A percentile compares a stretch with the other conserved stretches of the same genome.
These are phyloP conservation scores for Naganishia onofrii DNA, from an alignment of 768 basidiomycete species.

Conservation along the genomic window DNA sequence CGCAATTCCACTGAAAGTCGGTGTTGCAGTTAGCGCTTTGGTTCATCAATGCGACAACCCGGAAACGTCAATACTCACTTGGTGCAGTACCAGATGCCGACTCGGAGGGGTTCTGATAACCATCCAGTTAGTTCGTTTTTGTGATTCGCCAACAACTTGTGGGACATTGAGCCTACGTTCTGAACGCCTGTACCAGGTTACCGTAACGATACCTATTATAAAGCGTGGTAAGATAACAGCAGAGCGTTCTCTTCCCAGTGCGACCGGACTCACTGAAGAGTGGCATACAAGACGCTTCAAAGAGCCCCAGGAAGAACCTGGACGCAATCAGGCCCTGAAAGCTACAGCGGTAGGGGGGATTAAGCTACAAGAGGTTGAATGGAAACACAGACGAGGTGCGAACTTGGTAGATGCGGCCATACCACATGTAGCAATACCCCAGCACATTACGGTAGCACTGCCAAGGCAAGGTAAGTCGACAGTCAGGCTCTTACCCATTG, in stretches of 20 bases:
- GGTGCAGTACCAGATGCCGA: constrained; percentile 56
- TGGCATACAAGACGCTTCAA: constrained; percentile 42
- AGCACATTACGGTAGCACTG: constrained; percentile 30
- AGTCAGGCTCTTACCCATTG: not conserved
- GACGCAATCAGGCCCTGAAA: constrained; percentile 35
- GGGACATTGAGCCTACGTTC: constrained; percentile 12
- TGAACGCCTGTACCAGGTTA: constrained; percentile 38
- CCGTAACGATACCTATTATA: constrained; percentile 30
- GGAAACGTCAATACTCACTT: no score
- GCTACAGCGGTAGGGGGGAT: constrained; percentile 20
- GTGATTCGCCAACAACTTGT: not conserved
- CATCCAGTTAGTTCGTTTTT: not conserved
- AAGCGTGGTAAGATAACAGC: not conserved
- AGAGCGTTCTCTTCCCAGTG: no score
- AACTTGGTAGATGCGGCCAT: constrained; percentile 28
- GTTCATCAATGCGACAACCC: no score
- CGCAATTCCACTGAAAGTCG: constrained; percentile 47
- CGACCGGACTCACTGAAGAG: constrained; percentile 16
- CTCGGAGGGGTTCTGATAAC: constrained; percentile 52
- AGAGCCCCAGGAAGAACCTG: constrained; percentile 46
- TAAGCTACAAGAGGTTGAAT: not conserved
- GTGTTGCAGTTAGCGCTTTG: no score
- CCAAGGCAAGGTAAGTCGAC: no score
- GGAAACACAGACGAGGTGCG: constrained; percentile 4
- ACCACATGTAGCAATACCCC: constrained; percentile 34